Evolutionary conservation across 2,329 filamentous ascomycete species (phyloP), one percentile per base, ranked within the genome.

Genomic region (Dichotomopilus funicola): DNA sequence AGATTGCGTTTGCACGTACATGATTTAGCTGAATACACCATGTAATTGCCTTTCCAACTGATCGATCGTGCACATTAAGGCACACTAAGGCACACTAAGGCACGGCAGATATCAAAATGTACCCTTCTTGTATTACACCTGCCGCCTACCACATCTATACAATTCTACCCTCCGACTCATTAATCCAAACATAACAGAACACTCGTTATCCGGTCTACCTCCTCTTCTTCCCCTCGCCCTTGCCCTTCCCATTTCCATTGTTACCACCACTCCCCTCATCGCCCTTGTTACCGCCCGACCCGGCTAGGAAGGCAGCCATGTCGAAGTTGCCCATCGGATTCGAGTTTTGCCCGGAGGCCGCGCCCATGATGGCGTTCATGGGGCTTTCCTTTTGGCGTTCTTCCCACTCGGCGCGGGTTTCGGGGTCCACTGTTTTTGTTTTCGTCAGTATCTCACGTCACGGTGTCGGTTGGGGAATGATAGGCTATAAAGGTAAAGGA

Each of bases 351-450:
- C 66, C 67, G 36, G 62, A 62, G 7, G 72, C 74, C 59, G 69
- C 75, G 44, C 73, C 69, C 54, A 83, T 75, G 64, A 83, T 64
- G 67, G 81, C 77, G 59, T 78, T 79, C 62, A 91, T 76, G 1
- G 87, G 83, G 62, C 83, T 85, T 60, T 82, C 81, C 73, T 91
- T 90, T 71, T 94, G 90, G 67, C 90, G 86, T 66, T 90, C 88
- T 70, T 96, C 91, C 68, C 94, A 96, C 70, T 97, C 94, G 65
- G 89, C 89, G 65, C 86, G 86, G 74, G 89, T 88, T 72, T 99
- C 94, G n/a, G 90, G 90, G 69, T 97, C 94, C 91, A 99, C 91
- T 96, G 66, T 46, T n/a, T 19, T 4, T 58, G 50, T 54, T 13
- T 47, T 53, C 33, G 38, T 13, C n/a, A 12, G 7, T 10, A 11